Evolutionary conservation across 805 yeast species (phyloP).

Genomic region (Saturnispora serradocipensis): DNA sequence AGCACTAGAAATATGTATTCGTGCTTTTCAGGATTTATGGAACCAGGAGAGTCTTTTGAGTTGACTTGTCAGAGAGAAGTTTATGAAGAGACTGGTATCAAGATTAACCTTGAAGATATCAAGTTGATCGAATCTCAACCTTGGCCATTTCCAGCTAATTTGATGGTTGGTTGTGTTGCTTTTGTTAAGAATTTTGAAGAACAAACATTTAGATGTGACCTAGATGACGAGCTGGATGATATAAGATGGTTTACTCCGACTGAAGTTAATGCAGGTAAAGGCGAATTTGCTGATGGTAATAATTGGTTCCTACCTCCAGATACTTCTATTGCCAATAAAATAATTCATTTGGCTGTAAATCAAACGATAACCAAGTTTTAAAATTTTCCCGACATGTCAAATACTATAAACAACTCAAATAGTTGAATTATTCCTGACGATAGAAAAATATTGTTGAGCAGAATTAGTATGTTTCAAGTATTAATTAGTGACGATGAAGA

Average conservation of each 20-base stretch:
- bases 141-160: slow-evolving; percentile 93
- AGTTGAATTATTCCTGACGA: no score
- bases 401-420: neutral
- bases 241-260: slow-evolving; percentile 74
- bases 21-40: slow-evolving; percentile 92
- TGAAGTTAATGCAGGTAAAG: slow-evolving; percentile 31
- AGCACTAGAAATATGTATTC: slow-evolving; percentile 43
- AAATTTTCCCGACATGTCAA: neutral
- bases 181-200: slow-evolving; percentile 58
- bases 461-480: no score
- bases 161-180: slow-evolving; percentile 90
- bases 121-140: slow-evolving; percentile 73
- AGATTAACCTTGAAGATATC: slow-evolving; percentile 38
- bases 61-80: slow-evolving; percentile 81
- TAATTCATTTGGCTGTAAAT: slow-evolving; percentile 1
- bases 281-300: neutral
- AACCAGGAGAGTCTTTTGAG: slow-evolving; percentile 89
- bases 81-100: slow-evolving; percentile 93
- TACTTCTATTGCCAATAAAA: slow-evolving; percentile 6
- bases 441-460: neutral
- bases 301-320: slow-evolving; percentile 4
- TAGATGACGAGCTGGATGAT: slow-evolving; percentile 79
- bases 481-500: no score
- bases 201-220: slow-evolving; percentile 40
- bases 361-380: neutral